Base-by-base conservation (phyloP, 2,329 filamentous ascomycete species). In the Diaporthe citrichinensis region DNA sequence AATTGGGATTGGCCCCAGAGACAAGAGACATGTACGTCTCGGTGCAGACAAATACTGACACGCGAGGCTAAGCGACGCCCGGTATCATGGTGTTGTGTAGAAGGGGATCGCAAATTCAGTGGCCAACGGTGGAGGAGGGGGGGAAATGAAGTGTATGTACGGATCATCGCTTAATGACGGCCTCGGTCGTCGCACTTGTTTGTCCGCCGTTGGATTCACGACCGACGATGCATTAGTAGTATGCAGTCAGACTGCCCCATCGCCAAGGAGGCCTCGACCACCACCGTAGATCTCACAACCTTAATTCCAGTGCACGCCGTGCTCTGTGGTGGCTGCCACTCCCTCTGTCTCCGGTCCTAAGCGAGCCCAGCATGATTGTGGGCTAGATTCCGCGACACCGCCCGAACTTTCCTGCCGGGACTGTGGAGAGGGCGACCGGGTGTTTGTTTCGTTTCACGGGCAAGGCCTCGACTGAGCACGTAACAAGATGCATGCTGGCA, bases 401-500 rank as follows among this genome's bases (percentile, higher is more conserved):
- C 36, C 65, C 65, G 65, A 69, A 69, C 65, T 69, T 55, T 69
- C 34, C 49, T 41, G 34, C 20, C 41, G 41, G n/a, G 9, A 34
- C 15, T 61, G 57, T 68, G 73, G 73, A 39, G 44, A 31, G n/a
- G 10, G 36, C 57, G 41, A 39, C 69, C 58, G 71, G 49, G n/a
- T 65, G 34, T 23, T 46, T 73, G 69, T 75, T 75, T 75, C 53
- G 74, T 75, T 75, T 75, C 69, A 58, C 49, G 41, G 44, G 57
- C 58, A 36, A 20, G n/a, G 69, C 53, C 51, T 49, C 59, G 51
- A 55, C 69, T 34, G 57, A 58, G 68, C 68, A 28, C 41, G 74
- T 75, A 73, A 59, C 69, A 75, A 41, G 28, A 75, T 62, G 57
- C 71, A 55, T 51, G 71, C 57, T 34, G 59, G 62, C 44, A 67